A percentile compares a stretch with the other conserved stretches of the same genome.
Conservation (phyloP, 495 filamentous ascomycete genomes). For the Tetracladium marchalianum region DNA sequence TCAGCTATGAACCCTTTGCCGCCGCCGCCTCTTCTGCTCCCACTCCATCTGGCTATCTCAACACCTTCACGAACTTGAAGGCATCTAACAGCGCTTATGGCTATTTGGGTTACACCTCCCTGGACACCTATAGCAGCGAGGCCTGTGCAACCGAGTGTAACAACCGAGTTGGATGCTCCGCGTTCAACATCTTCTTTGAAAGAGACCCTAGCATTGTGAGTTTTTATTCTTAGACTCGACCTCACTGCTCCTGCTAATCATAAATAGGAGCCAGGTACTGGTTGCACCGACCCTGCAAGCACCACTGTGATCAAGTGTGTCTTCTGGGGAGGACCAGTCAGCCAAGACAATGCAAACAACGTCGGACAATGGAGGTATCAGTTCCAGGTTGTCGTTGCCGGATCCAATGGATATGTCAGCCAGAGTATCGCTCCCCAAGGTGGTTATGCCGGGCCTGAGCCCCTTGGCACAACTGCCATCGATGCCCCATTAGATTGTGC, state of each 20-base stretch:
- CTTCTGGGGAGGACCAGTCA: slow-evolving; percentile 32
- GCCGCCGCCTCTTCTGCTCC: slow-evolving; percentile 17
- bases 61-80: slow-evolving; percentile 23
- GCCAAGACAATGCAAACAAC: slow-evolving; percentile 23
- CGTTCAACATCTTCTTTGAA: slow-evolving; percentile 39
- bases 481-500: slow-evolving; percentile 30
- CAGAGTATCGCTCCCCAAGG: slow-evolving; percentile 10
- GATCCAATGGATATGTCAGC: slow-evolving; percentile 33
- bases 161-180: slow-evolving; percentile 15
- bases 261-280: slow-evolving; percentile 27
- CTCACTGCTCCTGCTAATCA: background rate
- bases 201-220: slow-evolving; percentile 28
- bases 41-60: slow-evolving; percentile 28
- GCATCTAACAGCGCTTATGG: slow-evolving; percentile 24
- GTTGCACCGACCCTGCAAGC: slow-evolving; percentile 31
- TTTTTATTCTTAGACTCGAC: slow-evolving; percentile 9
- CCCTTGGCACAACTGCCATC: slow-evolving; percentile 30
- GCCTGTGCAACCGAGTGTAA: slow-evolving; percentile 29
- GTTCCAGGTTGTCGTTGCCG: slow-evolving; percentile 34
- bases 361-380: slow-evolving; percentile 24
- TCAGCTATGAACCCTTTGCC: slow-evolving; percentile 11
- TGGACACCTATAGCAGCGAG: slow-evolving; percentile 31
- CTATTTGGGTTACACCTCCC: slow-evolving; percentile 29
- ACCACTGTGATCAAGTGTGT: slow-evolving; percentile 43
- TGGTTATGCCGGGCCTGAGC: slow-evolving; percentile 6